These are phyloP conservation scores for Diaporthe sp. DNA, from an alignment of 2,329 filamentous ascomycete species.

Conservation along the genomic window DNA sequence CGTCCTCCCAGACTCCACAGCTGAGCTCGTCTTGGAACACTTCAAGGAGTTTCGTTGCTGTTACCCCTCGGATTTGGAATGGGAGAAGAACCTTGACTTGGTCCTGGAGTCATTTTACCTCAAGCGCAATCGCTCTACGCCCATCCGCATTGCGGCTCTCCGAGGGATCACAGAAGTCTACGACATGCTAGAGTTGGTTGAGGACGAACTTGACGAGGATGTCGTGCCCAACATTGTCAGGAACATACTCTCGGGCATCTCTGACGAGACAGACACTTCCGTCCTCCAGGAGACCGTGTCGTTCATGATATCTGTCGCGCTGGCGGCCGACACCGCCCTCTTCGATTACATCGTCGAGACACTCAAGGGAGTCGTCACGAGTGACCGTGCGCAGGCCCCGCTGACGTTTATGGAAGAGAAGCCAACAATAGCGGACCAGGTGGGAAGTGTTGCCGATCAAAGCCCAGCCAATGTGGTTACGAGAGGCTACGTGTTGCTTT, in stretches of 20 bases:
- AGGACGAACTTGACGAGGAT: constrained; percentile 70
- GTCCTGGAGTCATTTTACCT: constrained; percentile 75
- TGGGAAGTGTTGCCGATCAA: constrained; percentile 50
- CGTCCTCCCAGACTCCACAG: constrained; percentile 75
- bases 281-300: constrained; percentile 76
- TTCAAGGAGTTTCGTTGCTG: constrained; percentile 79
- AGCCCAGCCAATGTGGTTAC: constrained; percentile 80
- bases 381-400: constrained; percentile 62
- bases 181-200: constrained; percentile 69
- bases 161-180: constrained; percentile 72
- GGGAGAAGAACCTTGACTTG: constrained; percentile 73
- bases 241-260: constrained; percentile 72
- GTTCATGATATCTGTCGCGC: constrained; percentile 75
- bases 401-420: constrained; percentile 48
- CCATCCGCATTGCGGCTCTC: constrained; percentile 74
- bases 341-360: constrained; percentile 72
- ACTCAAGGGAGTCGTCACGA: constrained; percentile 64
- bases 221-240: constrained; percentile 71
- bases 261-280: constrained; percentile 72
- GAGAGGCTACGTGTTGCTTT: constrained; percentile 80
- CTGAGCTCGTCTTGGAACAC: constrained; percentile 74
- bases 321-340: constrained; percentile 68
- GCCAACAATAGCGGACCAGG: constrained; percentile 47
- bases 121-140: constrained; percentile 70
- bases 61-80: constrained; percentile 77